Evolutionary conservation across 164 flowering plant genomes (phyloP).

Genomic region (Aristolochia contorta): DNA sequence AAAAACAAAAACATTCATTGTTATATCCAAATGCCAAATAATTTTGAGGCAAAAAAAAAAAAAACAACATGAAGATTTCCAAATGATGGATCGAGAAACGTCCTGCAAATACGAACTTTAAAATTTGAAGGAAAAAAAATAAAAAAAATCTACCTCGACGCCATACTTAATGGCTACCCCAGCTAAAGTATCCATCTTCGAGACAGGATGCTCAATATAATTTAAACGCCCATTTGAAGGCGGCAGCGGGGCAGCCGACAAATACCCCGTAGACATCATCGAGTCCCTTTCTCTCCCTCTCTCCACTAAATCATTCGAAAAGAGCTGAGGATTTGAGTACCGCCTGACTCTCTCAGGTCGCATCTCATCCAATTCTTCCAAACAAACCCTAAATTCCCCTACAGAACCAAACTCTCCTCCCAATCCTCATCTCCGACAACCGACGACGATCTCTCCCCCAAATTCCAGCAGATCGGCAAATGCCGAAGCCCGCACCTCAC

Average conservation of each 20-base stretch:
- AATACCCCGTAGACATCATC: slow-evolving; percentile 6
- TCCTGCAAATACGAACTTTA: background rate
- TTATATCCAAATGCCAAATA: no score
- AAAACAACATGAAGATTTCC: no score
- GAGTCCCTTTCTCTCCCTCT: background rate
- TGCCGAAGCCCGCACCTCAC: background rate
- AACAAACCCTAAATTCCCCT: slow-evolving; percentile 14
- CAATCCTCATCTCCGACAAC: background rate
- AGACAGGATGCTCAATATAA: slow-evolving; percentile 61
- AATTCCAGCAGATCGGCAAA: slow-evolving; percentile 1
- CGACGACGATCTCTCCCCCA: no score
- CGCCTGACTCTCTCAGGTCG: slow-evolving; percentile 9
- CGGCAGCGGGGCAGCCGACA: slow-evolving; percentile 4
- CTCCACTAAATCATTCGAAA: slow-evolving; percentile 5
- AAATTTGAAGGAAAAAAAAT: background rate
- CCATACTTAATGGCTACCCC: slow-evolving; percentile 94
- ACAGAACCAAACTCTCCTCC: background rate
- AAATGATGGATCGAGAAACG: no score
- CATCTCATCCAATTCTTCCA: slow-evolving; percentile 7
- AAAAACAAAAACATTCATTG: background rate
- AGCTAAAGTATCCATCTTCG: slow-evolving; percentile 84
- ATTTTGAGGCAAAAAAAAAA: no score
- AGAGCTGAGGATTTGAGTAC: slow-evolving; percentile 7
- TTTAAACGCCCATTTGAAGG: slow-evolving; percentile 4
- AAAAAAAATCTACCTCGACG: slow-evolving; percentile 55